Percentiles rank a stretch among this genome's conserved stretches.
Conservation (phyloP, 2,329 filamentous ascomycete species). For the Colletotrichum musicola region DNA sequence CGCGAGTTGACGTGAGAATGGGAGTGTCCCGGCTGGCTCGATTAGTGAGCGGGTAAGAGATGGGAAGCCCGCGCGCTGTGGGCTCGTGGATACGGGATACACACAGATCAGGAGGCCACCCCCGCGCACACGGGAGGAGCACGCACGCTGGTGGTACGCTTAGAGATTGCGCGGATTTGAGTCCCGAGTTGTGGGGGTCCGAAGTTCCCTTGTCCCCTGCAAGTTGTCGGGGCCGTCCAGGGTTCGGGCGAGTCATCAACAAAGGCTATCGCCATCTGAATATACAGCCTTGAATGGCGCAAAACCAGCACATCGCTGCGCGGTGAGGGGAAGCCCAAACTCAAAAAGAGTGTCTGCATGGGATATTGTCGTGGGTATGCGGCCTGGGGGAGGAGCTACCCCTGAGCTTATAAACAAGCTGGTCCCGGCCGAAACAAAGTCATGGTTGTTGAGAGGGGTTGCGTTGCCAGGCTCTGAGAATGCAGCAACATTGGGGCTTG, state of each 20-base stretch:
- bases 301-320: conserved; percentile 18
- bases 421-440: conserved; percentile 8
- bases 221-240: neutral
- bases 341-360: conserved; percentile 1
- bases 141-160: neutral
- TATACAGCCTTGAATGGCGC: neutral
- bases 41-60: neutral
- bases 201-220: too few species aligned
- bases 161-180: too few species aligned
- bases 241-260: conserved; percentile 24
- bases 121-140: neutral
- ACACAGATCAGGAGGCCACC: neutral
- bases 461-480: too few species aligned
- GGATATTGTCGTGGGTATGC: neutral
- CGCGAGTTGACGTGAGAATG: neutral
- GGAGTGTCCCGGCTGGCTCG: neutral
- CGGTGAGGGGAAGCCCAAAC: conserved; percentile 12
- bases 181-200: too few species aligned
- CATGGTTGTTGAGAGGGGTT: neutral
- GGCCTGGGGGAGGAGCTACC: neutral
- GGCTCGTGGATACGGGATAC: neutral
- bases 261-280: conserved; percentile 10
- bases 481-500: too few species aligned
- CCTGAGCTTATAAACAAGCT: conserved; percentile 1
- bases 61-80: neutral